Conservation (phyloP, 352 stramenopile species). For the Phytophthora europaea region DNA sequence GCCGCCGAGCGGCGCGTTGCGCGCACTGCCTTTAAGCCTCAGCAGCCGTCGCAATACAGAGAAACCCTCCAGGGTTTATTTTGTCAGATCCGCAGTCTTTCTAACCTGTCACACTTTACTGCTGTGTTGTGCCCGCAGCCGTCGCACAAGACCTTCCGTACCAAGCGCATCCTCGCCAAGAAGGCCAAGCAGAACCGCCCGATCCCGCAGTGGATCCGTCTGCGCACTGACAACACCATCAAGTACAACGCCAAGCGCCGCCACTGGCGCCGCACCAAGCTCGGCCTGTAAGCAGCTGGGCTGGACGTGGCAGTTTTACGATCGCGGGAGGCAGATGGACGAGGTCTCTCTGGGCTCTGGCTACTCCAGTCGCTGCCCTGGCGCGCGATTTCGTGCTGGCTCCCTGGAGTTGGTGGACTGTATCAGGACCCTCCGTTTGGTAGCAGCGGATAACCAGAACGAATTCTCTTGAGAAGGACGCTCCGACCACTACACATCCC, state of each 20-base stretch:
- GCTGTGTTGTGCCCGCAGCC: slow-evolving; percentile 72
- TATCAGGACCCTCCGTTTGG: slow-evolving; percentile 19
- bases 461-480: slow-evolving; percentile 50
- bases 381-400: slow-evolving; percentile 35
- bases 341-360: slow-evolving; percentile 26
- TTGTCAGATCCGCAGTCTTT: neutral
- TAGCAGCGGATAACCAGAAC: slow-evolving; percentile 51
- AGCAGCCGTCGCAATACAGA: slow-evolving; percentile 7
- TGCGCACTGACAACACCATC: slow-evolving; percentile 99
- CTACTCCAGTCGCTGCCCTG: slow-evolving; percentile 10
- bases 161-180: slow-evolving; percentile 99
- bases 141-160: slow-evolving; percentile 99
- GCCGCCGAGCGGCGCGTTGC: neutral
- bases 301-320: slow-evolving; percentile 30
- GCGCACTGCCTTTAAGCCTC: neutral
- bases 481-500: neutral
- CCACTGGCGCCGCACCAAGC: slow-evolving; percentile 99
- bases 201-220: slow-evolving; percentile 99
- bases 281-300: slow-evolving; percentile 96
- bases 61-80: neutral
- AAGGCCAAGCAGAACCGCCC: slow-evolving; percentile 99
- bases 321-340: slow-evolving; percentile 32
- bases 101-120: slow-evolving; percentile 21
- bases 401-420: slow-evolving; percentile 27
- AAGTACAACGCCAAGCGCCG: slow-evolving; percentile 99